A percentile compares a stretch with the other conserved stretches of the same genome.
Evolutionary conservation across 768 basidiomycete species (phyloP).

Genomic region (Cyclocybe aegerita): DNA sequence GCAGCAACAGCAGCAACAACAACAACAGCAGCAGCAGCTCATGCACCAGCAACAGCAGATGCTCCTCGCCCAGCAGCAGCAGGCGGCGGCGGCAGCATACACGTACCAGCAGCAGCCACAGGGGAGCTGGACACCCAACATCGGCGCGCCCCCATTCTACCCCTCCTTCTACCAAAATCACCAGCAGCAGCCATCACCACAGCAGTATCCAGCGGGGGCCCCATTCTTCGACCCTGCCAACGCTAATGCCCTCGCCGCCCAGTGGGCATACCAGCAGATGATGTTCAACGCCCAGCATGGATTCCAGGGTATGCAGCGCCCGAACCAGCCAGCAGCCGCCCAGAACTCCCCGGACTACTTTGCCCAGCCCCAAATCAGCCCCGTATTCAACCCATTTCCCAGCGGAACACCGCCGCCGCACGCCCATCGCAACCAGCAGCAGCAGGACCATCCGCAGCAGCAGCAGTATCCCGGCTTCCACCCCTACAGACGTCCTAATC

Average conservation of each 20-base stretch:
- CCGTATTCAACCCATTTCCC: constrained; percentile 61
- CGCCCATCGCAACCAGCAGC: constrained; percentile 42
- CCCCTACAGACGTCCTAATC: constrained; percentile 75
- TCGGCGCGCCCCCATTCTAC: constrained; percentile 70
- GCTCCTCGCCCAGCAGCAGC: constrained; percentile 26
- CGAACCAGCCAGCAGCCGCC: constrained; percentile 14
- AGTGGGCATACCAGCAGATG: constrained; percentile 93
- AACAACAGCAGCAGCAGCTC: constrained; percentile 17
- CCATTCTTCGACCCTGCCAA: constrained; percentile 76
- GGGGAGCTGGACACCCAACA: constrained; percentile 68
- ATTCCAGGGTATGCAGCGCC: constrained; percentile 43
- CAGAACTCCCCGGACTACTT: constrained; percentile 52
- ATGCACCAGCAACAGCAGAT: constrained; percentile 11
- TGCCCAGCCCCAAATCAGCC: constrained; percentile 48
- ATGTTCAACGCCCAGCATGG: constrained; percentile 72
- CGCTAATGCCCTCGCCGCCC: constrained; percentile 74
- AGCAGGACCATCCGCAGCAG: constrained; percentile 37
- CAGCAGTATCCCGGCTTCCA: constrained; percentile 64
- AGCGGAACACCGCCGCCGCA: constrained; percentile 71
- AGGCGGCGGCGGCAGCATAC: constrained; percentile 52
- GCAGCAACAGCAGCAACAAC: constrained; percentile 19
- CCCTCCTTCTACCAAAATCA: constrained; percentile 77
- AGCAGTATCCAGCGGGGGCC: constrained; percentile 50
- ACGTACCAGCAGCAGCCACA: constrained; percentile 72
- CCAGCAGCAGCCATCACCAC: constrained; percentile 57